Evolutionary conservation across 257 asterid genomes (phyloP).

Genomic region (Jaltomata sinuosa): DNA sequence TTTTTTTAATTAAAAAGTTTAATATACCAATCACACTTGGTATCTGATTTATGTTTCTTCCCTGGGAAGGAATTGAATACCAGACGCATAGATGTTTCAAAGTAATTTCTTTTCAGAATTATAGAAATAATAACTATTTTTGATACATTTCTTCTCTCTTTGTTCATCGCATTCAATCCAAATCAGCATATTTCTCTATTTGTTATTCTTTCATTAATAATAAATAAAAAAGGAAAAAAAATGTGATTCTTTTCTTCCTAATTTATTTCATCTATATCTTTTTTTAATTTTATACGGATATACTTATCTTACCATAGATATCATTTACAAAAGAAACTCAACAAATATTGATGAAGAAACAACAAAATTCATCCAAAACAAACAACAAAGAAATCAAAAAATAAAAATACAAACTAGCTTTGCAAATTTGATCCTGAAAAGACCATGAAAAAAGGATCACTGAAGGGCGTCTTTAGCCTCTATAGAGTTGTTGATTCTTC

Average conservation of each 20-base stretch:
- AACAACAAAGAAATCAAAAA: neutral
- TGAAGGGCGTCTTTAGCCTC: constrained; percentile 63
- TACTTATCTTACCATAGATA: neutral
- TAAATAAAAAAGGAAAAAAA: no score
- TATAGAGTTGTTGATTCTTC: constrained; percentile 42
- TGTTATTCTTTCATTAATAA: neutral
- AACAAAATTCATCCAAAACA: neutral
- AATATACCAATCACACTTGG: neutral
- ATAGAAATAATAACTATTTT: no score
- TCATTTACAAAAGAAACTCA: neutral
- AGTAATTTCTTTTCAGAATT: no score
- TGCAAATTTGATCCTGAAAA: constrained; percentile 68
- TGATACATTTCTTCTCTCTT: no score
- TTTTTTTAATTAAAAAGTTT: neutral
- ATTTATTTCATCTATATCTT: neutral
- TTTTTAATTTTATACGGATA: neutral
- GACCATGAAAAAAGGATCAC: constrained; percentile 49
- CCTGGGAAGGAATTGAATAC: no score
- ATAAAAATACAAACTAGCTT: constrained; percentile 68
- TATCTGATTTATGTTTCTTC: no score
- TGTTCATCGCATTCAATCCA: neutral
- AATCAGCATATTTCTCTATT: neutral
- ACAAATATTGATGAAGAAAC: neutral
- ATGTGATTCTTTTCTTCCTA: neutral
- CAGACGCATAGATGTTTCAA: no score